Evolutionary conservation across 768 basidiomycete species (phyloP).

Genomic region (Suillus americanus): DNA sequence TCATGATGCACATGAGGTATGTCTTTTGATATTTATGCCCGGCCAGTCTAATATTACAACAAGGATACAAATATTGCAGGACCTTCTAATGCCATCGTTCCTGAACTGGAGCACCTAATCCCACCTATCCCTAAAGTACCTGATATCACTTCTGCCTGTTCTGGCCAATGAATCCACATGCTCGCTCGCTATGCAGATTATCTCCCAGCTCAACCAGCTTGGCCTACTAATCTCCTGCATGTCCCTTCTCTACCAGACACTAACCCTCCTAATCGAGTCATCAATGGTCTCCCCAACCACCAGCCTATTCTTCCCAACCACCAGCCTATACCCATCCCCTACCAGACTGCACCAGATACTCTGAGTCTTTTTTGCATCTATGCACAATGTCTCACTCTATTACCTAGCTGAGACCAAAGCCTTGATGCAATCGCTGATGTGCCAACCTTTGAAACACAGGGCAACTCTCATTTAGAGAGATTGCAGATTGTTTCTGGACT

Average conservation of each 20-base stretch:
- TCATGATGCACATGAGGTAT: not conserved
- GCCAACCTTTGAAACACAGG: not conserved
- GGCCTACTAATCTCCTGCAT: not conserved
- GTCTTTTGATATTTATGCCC: not conserved
- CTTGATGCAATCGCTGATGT: slow-evolving; percentile 2
- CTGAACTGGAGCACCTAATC: not conserved
- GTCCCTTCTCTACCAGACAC: not conserved
- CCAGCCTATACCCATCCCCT: not conserved
- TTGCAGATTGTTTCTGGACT: not conserved
- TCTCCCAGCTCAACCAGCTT: slow-evolving; percentile 6
- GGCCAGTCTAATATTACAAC: not conserved
- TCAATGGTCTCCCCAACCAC: not conserved
- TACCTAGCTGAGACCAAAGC: not conserved
- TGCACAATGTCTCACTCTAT: not conserved
- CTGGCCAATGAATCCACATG: not conserved
- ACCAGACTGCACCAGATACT: not conserved
- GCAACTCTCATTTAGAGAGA: not conserved
- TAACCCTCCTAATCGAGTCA: not conserved
- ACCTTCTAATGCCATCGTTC: not conserved
- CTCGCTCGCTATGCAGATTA: slow-evolving; percentile 1
- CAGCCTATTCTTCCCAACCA: not conserved
- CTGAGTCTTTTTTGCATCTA: slow-evolving; percentile 6
- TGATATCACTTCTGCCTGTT: not conserved
- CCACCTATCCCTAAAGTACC: not conserved
- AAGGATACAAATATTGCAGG: not conserved